Percentiles rank a stretch among this genome's conserved stretches.
Evolutionary conservation across 116 monocot genomes (phyloP).

Genomic region (Phalaenopsis hybrid): DNA sequence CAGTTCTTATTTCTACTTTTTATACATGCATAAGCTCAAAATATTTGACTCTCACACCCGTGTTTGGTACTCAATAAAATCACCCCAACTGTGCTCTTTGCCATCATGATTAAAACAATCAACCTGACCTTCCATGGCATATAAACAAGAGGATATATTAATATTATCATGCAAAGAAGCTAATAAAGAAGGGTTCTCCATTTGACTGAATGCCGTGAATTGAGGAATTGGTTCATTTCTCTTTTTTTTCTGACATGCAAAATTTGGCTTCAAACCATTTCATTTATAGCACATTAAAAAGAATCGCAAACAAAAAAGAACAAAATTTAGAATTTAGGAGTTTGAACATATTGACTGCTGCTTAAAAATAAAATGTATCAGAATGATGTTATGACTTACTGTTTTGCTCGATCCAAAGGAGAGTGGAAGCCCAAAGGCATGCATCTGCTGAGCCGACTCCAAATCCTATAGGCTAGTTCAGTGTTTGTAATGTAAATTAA

Average conservation of each 20-base stretch:
- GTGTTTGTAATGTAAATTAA: no score
- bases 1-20: not conserved
- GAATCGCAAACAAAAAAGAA: not conserved
- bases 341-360: not conserved
- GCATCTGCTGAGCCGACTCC: slow-evolving; percentile 54
- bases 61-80: not conserved
- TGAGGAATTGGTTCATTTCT: slow-evolving; percentile 11
- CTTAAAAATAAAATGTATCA: not conserved
- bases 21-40: not conserved
- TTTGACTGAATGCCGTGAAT: slow-evolving; percentile 4
- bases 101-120: slow-evolving; percentile 8
- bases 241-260: slow-evolving; percentile 9
- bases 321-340: not conserved
- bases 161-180: slow-evolving; percentile 18
- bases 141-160: not conserved
- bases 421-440: slow-evolving; percentile 72
- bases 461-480: slow-evolving; percentile 16
- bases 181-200: slow-evolving; percentile 19
- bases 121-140: not conserved
- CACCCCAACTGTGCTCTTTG: slow-evolving; percentile 3
- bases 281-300: slow-evolving; percentile 20
- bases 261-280: slow-evolving; percentile 24
- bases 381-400: slow-evolving; percentile 17
- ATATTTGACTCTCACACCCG: not conserved
- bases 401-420: slow-evolving; percentile 61